These are phyloP conservation scores for Pseudogymnoascus sp. DNA, from an alignment of 2,329 filamentous ascomycete species.

Conservation along the genomic window DNA sequence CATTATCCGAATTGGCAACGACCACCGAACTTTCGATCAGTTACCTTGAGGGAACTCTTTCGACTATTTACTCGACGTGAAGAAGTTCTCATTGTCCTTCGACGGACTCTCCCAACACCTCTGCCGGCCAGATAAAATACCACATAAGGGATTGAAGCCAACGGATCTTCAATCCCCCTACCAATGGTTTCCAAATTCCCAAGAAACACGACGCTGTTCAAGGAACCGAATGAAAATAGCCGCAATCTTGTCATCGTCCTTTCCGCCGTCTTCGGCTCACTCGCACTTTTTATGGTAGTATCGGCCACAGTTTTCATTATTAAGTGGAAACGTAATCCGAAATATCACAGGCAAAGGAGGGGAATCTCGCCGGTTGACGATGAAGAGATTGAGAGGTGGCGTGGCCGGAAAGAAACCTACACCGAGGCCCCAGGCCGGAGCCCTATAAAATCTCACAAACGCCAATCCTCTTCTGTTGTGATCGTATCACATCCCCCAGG, in stretches of 20 bases:
- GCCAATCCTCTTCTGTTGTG: constrained; percentile 6
- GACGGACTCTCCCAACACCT: not conserved
- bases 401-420: constrained; percentile 23
- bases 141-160: not conserved
- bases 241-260: not conserved
- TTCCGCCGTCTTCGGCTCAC: not conserved
- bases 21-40: not conserved
- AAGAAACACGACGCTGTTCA: not conserved
- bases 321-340: not conserved
- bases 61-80: not conserved
- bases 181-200: constrained; percentile 4
- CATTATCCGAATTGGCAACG: not conserved
- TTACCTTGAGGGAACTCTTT: not conserved
- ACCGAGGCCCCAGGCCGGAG: constrained; percentile 24
- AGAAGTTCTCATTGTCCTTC: not conserved
- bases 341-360: constrained; percentile 24
- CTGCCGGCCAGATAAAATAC: not conserved
- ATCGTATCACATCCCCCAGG: not conserved
- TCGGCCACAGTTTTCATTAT: not conserved
- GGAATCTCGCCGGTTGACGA: constrained; percentile 58
- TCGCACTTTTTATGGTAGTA: not conserved
- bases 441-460: constrained; percentile 19
- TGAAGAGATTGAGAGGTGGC: constrained; percentile 60
- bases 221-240: not conserved
- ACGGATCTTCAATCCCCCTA: constrained; percentile 5